phyloP scores from a whole-genome alignment of 768 basidiomycete genomes.

The Suillus subaureus region DNA sequence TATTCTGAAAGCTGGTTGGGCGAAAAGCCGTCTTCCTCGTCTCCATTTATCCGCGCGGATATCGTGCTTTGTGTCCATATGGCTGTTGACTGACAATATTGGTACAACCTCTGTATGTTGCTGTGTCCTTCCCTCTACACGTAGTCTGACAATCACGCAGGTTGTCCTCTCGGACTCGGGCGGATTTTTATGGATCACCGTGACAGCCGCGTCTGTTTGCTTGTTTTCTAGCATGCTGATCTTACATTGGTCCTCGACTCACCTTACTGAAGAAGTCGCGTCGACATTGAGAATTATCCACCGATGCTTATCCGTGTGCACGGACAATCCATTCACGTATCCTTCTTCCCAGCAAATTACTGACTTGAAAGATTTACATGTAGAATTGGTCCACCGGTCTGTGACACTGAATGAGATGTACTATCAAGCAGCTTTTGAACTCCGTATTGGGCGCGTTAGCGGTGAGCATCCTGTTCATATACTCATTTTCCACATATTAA shows the following conservation, averaged over 20 bases:
- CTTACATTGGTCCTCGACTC: constrained; percentile 45
- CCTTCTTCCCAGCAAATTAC: constrained; percentile 17
- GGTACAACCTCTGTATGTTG: constrained; percentile 34
- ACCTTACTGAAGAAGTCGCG: constrained; percentile 43
- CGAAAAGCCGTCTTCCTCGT: constrained; percentile 49
- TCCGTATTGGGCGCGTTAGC: constrained; percentile 45
- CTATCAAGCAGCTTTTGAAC: constrained; percentile 48
- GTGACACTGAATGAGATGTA: constrained; percentile 43
- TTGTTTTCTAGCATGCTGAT: constrained; percentile 40
- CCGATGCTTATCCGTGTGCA: constrained; percentile 34
- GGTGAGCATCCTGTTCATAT: constrained; percentile 30
- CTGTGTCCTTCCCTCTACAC: neutral
- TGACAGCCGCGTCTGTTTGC: constrained; percentile 40
- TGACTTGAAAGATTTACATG: constrained; percentile 22
- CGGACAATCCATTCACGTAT: constrained; percentile 27
- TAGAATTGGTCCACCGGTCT: constrained; percentile 36
- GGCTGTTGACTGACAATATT: constrained; percentile 43
- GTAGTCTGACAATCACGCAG: constrained; percentile 13
- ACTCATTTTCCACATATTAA: neutral
- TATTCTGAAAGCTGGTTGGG: constrained; percentile 34
- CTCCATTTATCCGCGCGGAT: constrained; percentile 47
- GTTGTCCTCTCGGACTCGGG: constrained; percentile 29
- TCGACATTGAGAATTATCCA: constrained; percentile 37
- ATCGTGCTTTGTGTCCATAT: constrained; percentile 49
- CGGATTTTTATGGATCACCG: constrained; percentile 44